Conservation (phyloP, 495 filamentous ascomycete genomes). For the Penicillium canariense region DNA sequence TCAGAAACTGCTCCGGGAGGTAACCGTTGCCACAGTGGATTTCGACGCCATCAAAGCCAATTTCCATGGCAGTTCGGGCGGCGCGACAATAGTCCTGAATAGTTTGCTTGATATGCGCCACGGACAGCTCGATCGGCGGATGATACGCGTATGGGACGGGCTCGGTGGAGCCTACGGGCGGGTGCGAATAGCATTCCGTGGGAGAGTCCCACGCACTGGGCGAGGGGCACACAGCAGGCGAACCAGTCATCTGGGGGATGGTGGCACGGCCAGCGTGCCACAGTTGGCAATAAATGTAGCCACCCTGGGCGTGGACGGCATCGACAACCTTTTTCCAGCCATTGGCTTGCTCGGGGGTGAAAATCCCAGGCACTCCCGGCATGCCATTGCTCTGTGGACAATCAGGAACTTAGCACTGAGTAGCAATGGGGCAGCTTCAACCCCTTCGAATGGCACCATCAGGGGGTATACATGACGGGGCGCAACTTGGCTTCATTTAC, state of each 20-base stretch:
- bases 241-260: constrained; percentile 44
- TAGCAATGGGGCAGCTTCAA: neutral
- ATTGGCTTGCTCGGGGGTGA: constrained; percentile 40
- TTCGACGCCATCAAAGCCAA: constrained; percentile 61
- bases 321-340: constrained; percentile 52
- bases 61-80: constrained; percentile 58
- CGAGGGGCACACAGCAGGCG: constrained; percentile 35
- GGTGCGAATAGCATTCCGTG: constrained; percentile 36
- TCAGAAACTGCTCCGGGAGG: constrained; percentile 53
- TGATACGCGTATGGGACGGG: constrained; percentile 42
- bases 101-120: constrained; percentile 42
- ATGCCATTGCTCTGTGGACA: constrained; percentile 38
- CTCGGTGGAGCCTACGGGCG: constrained; percentile 32
- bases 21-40: constrained; percentile 56
- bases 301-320: constrained; percentile 53
- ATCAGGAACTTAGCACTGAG: neutral
- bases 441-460: neutral
- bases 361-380: constrained; percentile 52
- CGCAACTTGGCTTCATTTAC: constrained; percentile 14
- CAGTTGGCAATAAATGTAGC: constrained; percentile 53
- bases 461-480: neutral
- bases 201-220: constrained; percentile 42
- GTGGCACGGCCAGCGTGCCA: constrained; percentile 53
- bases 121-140: constrained; percentile 46
- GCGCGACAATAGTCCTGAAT: constrained; percentile 53